Evolutionary conservation across 2,329 filamentous ascomycete genomes (phyloP).

Genomic region (Neurospora crassa): DNA sequence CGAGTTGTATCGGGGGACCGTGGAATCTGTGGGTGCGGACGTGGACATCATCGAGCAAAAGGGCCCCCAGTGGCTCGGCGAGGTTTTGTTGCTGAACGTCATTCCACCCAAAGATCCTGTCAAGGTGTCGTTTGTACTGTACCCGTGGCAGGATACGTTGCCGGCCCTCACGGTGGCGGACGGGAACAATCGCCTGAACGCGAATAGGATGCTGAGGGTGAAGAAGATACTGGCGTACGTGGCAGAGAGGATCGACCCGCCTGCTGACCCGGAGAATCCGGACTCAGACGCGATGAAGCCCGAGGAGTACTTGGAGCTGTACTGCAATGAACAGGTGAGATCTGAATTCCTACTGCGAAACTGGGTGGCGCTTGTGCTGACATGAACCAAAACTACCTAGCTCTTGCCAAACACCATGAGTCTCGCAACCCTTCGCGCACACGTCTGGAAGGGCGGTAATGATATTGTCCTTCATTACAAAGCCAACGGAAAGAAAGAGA

Average conservation of each 20-base stretch:
- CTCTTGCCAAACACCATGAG: constrained; percentile 76
- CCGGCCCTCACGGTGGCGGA: constrained; percentile 67
- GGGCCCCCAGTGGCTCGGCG: constrained; percentile 85
- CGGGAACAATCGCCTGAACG: constrained; percentile 84
- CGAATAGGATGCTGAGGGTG: constrained; percentile 90
- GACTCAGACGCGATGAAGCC: constrained; percentile 57
- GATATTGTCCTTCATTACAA: constrained; percentile 90
- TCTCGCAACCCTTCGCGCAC: constrained; percentile 81
- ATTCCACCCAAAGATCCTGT: constrained; percentile 81
- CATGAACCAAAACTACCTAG: constrained; percentile 23
- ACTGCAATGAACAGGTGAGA: constrained; percentile 83
- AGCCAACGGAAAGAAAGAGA: constrained; percentile 71
- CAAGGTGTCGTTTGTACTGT: constrained; percentile 89
- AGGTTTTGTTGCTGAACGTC: constrained; percentile 74
- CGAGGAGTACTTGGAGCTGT: constrained; percentile 90
- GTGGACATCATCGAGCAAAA: constrained; percentile 76
- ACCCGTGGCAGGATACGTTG: constrained; percentile 67
- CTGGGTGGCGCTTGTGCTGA: constrained; percentile 1
- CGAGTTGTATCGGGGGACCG: constrained; percentile 85
- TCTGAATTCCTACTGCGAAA: neutral
- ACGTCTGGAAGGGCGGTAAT: constrained; percentile 91
- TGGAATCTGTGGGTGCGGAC: constrained; percentile 66
- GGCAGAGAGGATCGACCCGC: constrained; percentile 77
- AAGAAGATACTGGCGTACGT: constrained; percentile 92
- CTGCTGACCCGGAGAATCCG: constrained; percentile 25